phyloP scores from a whole-genome alignment of 768 basidiomycete genomes.

The Polyporus arcularius region DNA sequence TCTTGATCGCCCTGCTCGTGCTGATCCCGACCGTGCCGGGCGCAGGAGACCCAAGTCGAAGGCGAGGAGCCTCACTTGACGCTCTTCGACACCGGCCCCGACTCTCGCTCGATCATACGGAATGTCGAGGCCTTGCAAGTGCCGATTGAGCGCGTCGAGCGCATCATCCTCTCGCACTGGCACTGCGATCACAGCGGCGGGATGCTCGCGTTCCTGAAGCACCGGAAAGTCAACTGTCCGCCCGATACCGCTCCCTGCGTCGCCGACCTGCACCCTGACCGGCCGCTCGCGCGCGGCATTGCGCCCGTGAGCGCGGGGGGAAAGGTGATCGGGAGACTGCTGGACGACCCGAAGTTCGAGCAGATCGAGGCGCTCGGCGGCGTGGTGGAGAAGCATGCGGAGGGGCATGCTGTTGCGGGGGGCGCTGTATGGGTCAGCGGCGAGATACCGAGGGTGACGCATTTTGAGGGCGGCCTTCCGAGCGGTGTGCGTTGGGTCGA shows the following conservation, averaged over 20 bases:
- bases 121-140: conserved; percentile 65
- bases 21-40: not conserved
- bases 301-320: conserved; percentile 49
- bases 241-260: conserved; percentile 35
- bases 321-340: conserved; percentile 57
- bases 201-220: conserved; percentile 61
- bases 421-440: conserved; percentile 77
- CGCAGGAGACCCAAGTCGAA: conserved; percentile 57
- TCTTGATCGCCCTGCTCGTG: not conserved
- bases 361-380: conserved; percentile 60
- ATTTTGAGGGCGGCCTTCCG: conserved; percentile 67
- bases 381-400: conserved; percentile 50
- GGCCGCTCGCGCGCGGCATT: conserved; percentile 74
- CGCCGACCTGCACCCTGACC: conserved; percentile 77
- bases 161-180: conserved; percentile 79
- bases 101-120: conserved; percentile 70
- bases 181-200: conserved; percentile 51
- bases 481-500: conserved; percentile 66
- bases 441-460: conserved; percentile 70
- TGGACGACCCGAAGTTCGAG: conserved; percentile 72
- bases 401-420: conserved; percentile 67
- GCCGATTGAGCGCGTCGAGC: conserved; percentile 53
- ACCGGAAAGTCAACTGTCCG: conserved; percentile 34
- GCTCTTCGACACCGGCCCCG: conserved; percentile 86
- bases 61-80: conserved; percentile 50